Percentiles rank a stretch among this genome's conserved stretches.
These are phyloP conservation scores for Chaetoceros muelleri DNA, from an alignment of 108 stramenopile species.

Conservation along the genomic window DNA sequence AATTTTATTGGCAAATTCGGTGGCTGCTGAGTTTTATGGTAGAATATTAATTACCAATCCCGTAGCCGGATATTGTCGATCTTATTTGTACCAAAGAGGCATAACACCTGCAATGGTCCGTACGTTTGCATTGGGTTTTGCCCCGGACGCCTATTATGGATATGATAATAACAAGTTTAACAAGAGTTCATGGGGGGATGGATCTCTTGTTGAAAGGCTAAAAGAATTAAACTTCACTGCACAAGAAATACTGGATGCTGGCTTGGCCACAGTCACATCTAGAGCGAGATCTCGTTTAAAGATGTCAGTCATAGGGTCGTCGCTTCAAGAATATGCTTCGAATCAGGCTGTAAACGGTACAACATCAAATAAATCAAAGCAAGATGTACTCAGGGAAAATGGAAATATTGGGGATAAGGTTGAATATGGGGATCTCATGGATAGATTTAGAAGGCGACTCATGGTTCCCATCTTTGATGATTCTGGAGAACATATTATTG, in stretches of 20 bases:
- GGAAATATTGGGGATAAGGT: slow-evolving; percentile 3
- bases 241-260: slow-evolving; percentile 75
- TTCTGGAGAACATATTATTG: slow-evolving; percentile 46
- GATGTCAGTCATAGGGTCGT: neutral
- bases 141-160: slow-evolving; percentile 73
- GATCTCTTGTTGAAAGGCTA: slow-evolving; percentile 73
- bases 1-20: slow-evolving; percentile 49
- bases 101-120: slow-evolving; percentile 50
- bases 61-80: slow-evolving; percentile 53
- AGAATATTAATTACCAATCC: slow-evolving; percentile 46
- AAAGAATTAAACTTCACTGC: slow-evolving; percentile 47
- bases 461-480: slow-evolving; percentile 73
- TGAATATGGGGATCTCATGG: slow-evolving; percentile 41
- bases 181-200: slow-evolving; percentile 32
- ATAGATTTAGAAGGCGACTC: slow-evolving; percentile 69
- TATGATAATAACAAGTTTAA: slow-evolving; percentile 6
- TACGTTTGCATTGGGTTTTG: slow-evolving; percentile 81
- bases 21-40: slow-evolving; percentile 79
- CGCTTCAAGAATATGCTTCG: neutral
- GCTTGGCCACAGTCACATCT: slow-evolving; percentile 51
- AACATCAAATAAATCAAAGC: slow-evolving; percentile 3
- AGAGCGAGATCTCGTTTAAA: neutral
- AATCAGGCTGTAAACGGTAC: neutral
- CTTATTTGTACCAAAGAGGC: slow-evolving; percentile 51
- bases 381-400: slow-evolving; percentile 1